phyloP scores from a whole-genome alignment of 768 basidiomycete species.

The Agaricus subrufescens region DNA sequence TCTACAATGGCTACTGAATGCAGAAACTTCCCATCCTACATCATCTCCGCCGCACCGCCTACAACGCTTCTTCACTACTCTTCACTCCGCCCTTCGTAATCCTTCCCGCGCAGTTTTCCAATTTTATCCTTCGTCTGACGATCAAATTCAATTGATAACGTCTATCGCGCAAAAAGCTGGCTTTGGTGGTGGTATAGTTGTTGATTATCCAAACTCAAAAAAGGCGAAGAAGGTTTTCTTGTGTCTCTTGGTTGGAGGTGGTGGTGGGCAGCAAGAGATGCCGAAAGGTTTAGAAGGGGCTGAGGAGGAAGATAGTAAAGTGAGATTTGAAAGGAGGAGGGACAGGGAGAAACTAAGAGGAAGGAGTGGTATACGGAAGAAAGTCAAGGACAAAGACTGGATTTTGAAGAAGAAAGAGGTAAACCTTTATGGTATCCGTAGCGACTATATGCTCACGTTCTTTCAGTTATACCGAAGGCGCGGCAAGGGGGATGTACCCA shows the following conservation, averaged over 20 bases:
- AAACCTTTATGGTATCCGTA: slow-evolving; percentile 14
- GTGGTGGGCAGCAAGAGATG: slow-evolving; percentile 57
- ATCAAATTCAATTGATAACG: slow-evolving; percentile 94
- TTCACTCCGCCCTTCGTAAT: slow-evolving; percentile 81
- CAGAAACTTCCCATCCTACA: slow-evolving; percentile 85
- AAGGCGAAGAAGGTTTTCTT: slow-evolving; percentile 95
- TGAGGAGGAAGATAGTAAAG: slow-evolving; percentile 51
- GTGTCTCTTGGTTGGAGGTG: slow-evolving; percentile 86
- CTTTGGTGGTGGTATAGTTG: slow-evolving; percentile 93
- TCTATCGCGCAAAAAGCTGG: slow-evolving; percentile 90
- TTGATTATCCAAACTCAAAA: slow-evolving; percentile 96
- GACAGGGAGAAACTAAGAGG: slow-evolving; percentile 56
- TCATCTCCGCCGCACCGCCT: slow-evolving; percentile 86
- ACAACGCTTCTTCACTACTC: slow-evolving; percentile 87
- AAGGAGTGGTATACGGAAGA: slow-evolving; percentile 66
- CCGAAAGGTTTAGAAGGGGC: slow-evolving; percentile 77
- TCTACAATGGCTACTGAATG: slow-evolving; percentile 98
- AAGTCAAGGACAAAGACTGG: slow-evolving; percentile 81
- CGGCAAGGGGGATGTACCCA: slow-evolving; percentile 81
- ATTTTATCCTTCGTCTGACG: slow-evolving; percentile 96
- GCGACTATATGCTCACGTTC: not conserved
- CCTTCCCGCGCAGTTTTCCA: slow-evolving; percentile 86
- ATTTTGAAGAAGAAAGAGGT: slow-evolving; percentile 97
- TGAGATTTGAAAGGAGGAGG: slow-evolving; percentile 73
- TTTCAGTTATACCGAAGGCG: slow-evolving; percentile 73